phyloP scores from a whole-genome alignment of 2,329 filamentous ascomycete species.

The Penicillium sp. region DNA sequence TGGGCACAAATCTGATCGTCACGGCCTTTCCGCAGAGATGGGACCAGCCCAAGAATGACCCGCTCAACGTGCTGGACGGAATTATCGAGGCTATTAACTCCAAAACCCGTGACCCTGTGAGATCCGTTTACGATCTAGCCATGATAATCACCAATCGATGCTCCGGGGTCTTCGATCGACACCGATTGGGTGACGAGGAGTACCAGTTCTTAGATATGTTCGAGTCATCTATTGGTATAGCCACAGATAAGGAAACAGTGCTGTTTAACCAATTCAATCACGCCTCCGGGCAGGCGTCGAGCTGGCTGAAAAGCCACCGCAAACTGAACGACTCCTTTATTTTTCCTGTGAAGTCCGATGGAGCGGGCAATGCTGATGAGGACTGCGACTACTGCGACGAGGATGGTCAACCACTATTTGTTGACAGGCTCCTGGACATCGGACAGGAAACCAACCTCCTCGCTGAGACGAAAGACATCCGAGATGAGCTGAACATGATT shows the following conservation, averaged over 20 bases:
- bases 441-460: conserved; percentile 60
- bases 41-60: conserved; percentile 60
- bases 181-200: conserved; percentile 57
- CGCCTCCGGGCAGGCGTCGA: conserved; percentile 57
- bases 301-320: conserved; percentile 55
- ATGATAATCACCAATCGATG: conserved; percentile 61
- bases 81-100: conserved; percentile 66
- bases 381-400: conserved; percentile 28
- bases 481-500: conserved; percentile 65
- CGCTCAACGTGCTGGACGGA: conserved; percentile 60
- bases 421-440: conserved; percentile 51
- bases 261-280: conserved; percentile 61
- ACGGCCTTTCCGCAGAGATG: conserved; percentile 42
- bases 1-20: conserved; percentile 59
- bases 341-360: conserved; percentile 5
- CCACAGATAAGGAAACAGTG: conserved; percentile 55
- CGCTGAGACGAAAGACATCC: conserved; percentile 60
- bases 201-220: conserved; percentile 69
- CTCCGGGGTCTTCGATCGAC: conserved; percentile 60
- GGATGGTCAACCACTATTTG: conserved; percentile 48
- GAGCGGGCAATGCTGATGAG: conserved; percentile 6
- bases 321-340: conserved; percentile 36
- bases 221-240: conserved; percentile 59
- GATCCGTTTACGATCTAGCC: conserved; percentile 62
- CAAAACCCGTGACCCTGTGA: conserved; percentile 59